phyloP scores from a whole-genome alignment of 139 green algal species.

The Tetradesmus obliquus region DNA sequence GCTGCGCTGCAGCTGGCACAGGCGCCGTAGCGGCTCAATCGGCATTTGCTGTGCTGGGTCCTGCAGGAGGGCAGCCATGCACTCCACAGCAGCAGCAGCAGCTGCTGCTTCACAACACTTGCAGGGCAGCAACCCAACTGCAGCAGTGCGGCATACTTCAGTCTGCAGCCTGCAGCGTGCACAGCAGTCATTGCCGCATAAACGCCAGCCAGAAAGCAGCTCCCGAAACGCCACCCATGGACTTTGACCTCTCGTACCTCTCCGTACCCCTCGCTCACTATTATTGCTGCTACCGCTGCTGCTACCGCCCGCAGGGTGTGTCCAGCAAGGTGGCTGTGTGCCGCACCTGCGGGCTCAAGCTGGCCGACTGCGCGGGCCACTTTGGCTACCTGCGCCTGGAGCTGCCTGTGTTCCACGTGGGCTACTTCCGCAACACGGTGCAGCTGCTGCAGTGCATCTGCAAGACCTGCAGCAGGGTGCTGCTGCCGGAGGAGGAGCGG shows the following conservation, averaged over 20 bases:
- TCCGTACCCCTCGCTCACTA: too few species aligned
- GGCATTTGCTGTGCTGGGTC: too few species aligned
- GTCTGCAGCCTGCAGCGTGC: neutral
- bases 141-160: neutral
- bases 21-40: too few species aligned
- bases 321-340: slow-evolving; percentile 87
- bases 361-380: slow-evolving; percentile 96
- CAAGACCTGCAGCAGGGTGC: slow-evolving; percentile 94
- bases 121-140: neutral
- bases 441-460: slow-evolving; percentile 98
- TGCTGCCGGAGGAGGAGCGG: slow-evolving; percentile 87
- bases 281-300: too few species aligned
- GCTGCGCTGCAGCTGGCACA: too few species aligned
- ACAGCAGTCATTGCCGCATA: neutral
- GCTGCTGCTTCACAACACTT: neutral
- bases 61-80: neutral
- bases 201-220: too few species aligned
- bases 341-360: slow-evolving; percentile 91
- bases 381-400: slow-evolving; percentile 98
- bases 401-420: slow-evolving; percentile 99
- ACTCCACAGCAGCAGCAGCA: neutral
- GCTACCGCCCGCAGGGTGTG: slow-evolving; percentile 64
- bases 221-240: too few species aligned
- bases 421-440: slow-evolving; percentile 95
- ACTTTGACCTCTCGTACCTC: too few species aligned